Conservation (phyloP, 2,329 filamentous ascomycete genomes). For the Trichophyton simii region DNA sequence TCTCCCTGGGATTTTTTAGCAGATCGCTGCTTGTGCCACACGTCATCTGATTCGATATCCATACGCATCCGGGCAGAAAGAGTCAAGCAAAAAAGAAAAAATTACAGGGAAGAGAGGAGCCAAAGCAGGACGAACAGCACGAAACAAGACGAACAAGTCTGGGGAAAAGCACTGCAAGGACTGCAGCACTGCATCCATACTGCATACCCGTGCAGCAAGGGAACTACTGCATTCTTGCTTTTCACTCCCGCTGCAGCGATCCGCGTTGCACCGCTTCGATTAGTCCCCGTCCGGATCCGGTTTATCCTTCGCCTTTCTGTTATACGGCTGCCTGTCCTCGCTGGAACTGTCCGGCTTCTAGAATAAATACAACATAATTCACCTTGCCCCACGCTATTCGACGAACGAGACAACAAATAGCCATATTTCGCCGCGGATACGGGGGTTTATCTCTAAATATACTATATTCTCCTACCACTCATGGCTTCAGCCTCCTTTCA, state of each 20-base stretch:
- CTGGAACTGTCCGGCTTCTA: background rate
- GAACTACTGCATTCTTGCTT: conserved; percentile 1
- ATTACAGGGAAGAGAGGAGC: no score
- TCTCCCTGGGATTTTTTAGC: background rate
- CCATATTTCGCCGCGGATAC: background rate
- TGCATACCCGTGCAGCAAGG: background rate
- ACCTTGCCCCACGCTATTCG: background rate
- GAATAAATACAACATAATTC: background rate
- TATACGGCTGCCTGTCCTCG: background rate
- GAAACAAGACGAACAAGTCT: background rate
- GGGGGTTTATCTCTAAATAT: background rate
- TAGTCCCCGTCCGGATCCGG: background rate
- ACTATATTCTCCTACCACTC: background rate
- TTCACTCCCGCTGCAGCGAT: conserved; percentile 1
- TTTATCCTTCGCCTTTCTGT: background rate
- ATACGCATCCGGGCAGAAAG: background rate
- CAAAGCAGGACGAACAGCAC: background rate
- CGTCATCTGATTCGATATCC: background rate
- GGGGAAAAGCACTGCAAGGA: background rate
- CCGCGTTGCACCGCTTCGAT: conserved; percentile 1
- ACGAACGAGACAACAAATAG: background rate
- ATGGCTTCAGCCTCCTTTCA: conserved; percentile 75
- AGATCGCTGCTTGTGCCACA: background rate
- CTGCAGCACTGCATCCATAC: background rate
- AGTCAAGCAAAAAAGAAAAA: background rate